Evolutionary conservation across 768 basidiomycete species (phyloP), one percentile per base, ranked within the genome.

Genomic region (Lactarius pseudohatsudake): DNA sequence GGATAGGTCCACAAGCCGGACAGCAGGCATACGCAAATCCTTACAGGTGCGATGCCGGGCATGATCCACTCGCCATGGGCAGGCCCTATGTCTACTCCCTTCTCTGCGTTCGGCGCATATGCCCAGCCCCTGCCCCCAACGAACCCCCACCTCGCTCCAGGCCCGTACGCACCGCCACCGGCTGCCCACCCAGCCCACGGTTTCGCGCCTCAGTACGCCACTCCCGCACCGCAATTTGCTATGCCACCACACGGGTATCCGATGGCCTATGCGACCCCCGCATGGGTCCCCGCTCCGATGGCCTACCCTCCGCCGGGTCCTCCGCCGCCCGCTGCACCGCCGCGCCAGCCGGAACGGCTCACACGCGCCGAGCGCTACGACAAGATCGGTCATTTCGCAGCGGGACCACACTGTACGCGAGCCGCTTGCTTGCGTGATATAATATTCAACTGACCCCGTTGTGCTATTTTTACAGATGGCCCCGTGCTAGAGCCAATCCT

Each of bases 401-500:
- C 80, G 60, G 82, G 82, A 30, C 74, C 75, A 0, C 75, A 79
- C 61, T 82, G 82, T 83, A 74, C 36, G 82, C 75, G 8, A 40
- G 54, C 18, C 32, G 58, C 41, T 59, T 70, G 61, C 26, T 62
- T 68, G 59, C 66, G 43, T 69, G 45, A 59, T 43, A 40, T 32
- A 5, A 65, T 20, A 16, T 38, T 45, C 26, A 18, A 41, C 32
- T 62, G 40, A 47, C 57, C 18, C 47, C 32, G 0, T 8, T 47
- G 38, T 62, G 50, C 57, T 22, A n/a, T 30, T 26, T 22, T 3
- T 26, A 32, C 74, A 87, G 86, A 92, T 72, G 86, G 88, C 0
- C 89, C 91, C 2, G 89, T 91, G 11, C 79, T 92, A 3, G 82
- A 84, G 13, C 85, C 90, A 0, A 83, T 88, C 69, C 73, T 87